Evolutionary conservation across 768 basidiomycete species (phyloP).

Genomic region (Krasilnikovozyma curviuscula): DNA sequence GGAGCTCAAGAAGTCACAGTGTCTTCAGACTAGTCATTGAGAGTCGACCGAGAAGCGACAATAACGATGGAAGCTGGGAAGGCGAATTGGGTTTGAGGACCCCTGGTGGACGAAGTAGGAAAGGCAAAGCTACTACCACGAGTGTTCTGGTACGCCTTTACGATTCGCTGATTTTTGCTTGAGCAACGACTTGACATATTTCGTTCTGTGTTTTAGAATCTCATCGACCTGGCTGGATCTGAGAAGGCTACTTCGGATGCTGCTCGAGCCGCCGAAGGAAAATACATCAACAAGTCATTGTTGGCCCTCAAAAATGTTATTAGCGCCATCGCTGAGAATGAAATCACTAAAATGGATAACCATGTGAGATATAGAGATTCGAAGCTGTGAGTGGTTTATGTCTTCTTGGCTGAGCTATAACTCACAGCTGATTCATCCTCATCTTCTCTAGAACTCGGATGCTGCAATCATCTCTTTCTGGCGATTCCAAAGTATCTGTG

Average conservation of each 20-base stretch:
- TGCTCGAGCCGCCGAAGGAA: conserved; percentile 85
- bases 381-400: conserved; percentile 48
- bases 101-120: conserved; percentile 5
- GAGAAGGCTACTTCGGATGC: conserved; percentile 92
- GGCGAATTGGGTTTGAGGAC: neutral
- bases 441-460: conserved; percentile 41
- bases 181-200: too few species aligned
- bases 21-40: conserved; percentile 11
- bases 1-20: conserved; percentile 1
- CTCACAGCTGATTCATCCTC: neutral
- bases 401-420: neutral
- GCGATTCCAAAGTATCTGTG: conserved; percentile 87
- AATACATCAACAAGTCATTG: conserved; percentile 58
- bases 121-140: conserved; percentile 22
- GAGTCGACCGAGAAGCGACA: conserved; percentile 5
- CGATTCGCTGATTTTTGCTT: neutral
- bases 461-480: conserved; percentile 82
- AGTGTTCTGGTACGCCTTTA: conserved; percentile 15
- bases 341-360: conserved; percentile 11
- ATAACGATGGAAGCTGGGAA: neutral
- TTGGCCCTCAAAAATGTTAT: conserved; percentile 8
- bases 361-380: conserved; percentile 91
- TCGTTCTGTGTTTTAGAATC: conserved; percentile 37
- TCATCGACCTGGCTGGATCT: conserved; percentile 90
- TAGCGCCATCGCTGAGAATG: conserved; percentile 10